Evolutionary conservation across 257 asterid genomes (phyloP).

Genomic region (Nemophila menziesii): DNA sequence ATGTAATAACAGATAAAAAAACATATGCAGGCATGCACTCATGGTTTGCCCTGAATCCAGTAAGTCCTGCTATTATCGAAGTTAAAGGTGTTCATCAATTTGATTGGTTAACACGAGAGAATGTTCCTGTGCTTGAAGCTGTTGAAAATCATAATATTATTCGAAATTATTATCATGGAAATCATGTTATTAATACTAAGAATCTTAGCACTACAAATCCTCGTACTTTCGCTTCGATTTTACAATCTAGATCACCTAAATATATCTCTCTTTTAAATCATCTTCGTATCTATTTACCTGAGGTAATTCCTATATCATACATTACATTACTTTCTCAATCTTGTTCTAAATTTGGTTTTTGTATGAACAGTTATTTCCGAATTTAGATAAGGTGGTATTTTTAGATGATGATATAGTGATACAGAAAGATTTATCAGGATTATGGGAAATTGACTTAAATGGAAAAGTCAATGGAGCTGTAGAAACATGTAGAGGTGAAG

Average conservation of each 20-base stretch:
- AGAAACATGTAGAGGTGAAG: slow-evolving; percentile 96
- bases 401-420: slow-evolving; percentile 92
- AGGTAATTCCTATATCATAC: slow-evolving; percentile 36
- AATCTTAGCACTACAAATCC: slow-evolving; percentile 75
- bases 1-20: slow-evolving; percentile 95
- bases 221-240: slow-evolving; percentile 67
- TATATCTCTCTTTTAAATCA: slow-evolving; percentile 92
- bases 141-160: slow-evolving; percentile 74
- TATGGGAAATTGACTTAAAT: slow-evolving; percentile 72
- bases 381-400: slow-evolving; percentile 92
- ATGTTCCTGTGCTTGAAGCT: slow-evolving; percentile 95
- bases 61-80: slow-evolving; percentile 80
- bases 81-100: slow-evolving; percentile 94
- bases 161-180: slow-evolving; percentile 86
- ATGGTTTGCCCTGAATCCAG: slow-evolving; percentile 85
- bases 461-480: slow-evolving; percentile 99
- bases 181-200: slow-evolving; percentile 71
- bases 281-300: slow-evolving; percentile 93
- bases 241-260: slow-evolving; percentile 92
- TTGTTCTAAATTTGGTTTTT: not conserved
- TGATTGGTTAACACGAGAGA: slow-evolving; percentile 96
- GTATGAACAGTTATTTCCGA: slow-evolving; percentile 93
- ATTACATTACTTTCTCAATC: not conserved
- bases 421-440: slow-evolving; percentile 84
- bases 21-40: slow-evolving; percentile 98